Conservation (phyloP, 306 rosid species). For the Acacia melanoxylon region DNA sequence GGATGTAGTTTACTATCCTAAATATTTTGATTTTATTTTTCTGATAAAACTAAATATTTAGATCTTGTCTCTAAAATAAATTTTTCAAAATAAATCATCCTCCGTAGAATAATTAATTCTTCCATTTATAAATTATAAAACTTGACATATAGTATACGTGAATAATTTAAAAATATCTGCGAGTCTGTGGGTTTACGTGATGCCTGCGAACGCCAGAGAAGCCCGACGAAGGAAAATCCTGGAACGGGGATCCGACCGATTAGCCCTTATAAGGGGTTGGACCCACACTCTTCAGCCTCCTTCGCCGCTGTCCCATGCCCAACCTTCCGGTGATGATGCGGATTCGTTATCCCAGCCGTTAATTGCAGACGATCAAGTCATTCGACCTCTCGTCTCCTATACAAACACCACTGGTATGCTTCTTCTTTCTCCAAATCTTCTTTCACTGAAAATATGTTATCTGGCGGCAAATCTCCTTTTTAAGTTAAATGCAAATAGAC, state of each 20-base stretch:
- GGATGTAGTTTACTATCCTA: neutral
- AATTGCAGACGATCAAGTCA: conserved; percentile 29
- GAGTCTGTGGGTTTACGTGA: conserved; percentile 33
- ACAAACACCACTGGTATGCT: conserved; percentile 39
- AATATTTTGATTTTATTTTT: no score
- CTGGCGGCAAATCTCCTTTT: neutral
- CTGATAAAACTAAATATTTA: no score
- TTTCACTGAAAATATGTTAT: neutral
- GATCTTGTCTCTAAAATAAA: no score
- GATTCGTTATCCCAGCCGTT: conserved; percentile 31
- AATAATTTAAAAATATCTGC: neutral
- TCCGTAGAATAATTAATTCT: no score
- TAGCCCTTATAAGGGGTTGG: conserved; percentile 74
- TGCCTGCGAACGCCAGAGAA: conserved; percentile 67
- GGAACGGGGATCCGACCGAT: conserved; percentile 74
- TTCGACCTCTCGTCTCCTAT: neutral
- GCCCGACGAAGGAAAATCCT: conserved; percentile 64
- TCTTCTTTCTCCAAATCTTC: conserved; percentile 7
- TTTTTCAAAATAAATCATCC: no score
- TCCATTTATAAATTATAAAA: no score
- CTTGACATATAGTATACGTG: neutral
- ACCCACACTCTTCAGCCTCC: conserved; percentile 30
- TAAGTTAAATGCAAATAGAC: no score
- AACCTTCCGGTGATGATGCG: conserved; percentile 1
- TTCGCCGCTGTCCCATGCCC: neutral